Conservation (phyloP, 192 early-diverging fungal genomes). For the Podila clonocystis region DNA sequence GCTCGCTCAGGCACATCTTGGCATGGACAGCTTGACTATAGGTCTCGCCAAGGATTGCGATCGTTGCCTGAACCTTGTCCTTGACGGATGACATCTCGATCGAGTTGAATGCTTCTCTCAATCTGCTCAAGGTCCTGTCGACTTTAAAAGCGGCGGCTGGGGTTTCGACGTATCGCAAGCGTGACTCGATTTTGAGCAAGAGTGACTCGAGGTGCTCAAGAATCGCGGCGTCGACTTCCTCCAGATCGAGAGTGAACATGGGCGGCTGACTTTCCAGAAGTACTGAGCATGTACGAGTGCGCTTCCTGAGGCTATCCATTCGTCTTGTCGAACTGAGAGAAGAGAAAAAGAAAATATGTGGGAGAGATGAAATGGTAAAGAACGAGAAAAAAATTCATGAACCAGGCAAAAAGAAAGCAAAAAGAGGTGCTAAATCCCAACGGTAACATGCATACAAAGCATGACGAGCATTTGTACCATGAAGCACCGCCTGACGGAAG, state of each 20-base stretch:
- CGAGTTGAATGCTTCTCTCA: conserved; percentile 56
- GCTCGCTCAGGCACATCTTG: conserved; percentile 33
- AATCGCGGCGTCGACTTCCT: conserved; percentile 42
- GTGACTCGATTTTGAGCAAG: conserved; percentile 41
- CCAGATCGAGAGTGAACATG: conserved; percentile 41
- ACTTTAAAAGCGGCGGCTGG: conserved; percentile 47
- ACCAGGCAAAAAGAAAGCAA: too few species aligned
- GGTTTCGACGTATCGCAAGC: conserved; percentile 31
- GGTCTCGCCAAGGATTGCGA: conserved; percentile 28
- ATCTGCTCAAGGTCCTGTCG: conserved; percentile 46
- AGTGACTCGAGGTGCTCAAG: conserved; percentile 38
- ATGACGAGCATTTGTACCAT: too few species aligned
- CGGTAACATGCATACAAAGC: too few species aligned
- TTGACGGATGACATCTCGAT: conserved; percentile 47
- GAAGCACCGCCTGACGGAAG: too few species aligned
- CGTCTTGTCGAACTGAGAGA: too few species aligned
- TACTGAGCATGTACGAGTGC: too few species aligned
- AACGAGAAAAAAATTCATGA: too few species aligned
- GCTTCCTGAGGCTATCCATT: too few species aligned
- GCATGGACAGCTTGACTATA: conserved; percentile 39
- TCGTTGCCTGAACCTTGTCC: conserved; percentile 34
- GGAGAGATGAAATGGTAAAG: too few species aligned
- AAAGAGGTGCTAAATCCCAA: too few species aligned
- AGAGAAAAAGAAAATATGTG: too few species aligned
- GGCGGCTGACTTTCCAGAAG: neutral